A percentile compares a stretch with the other conserved stretches of the same genome.
Conservation (phyloP, 768 basidiomycete species). For the Lentinula edodes region DNA sequence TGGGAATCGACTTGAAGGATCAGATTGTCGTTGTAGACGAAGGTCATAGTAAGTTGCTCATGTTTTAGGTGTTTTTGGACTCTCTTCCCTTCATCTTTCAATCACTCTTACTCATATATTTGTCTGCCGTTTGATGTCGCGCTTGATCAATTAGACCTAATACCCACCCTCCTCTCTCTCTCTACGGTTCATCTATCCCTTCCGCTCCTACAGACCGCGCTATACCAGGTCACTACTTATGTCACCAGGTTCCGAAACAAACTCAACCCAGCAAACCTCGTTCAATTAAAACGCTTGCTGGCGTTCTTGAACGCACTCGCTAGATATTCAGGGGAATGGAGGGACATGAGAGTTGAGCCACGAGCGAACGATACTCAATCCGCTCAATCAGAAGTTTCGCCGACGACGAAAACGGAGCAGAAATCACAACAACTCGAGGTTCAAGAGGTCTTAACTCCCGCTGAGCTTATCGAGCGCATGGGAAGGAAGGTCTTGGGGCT, state of each 20-base stretch:
- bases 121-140: background rate
- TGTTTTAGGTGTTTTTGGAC: background rate
- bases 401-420: background rate
- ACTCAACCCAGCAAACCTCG: conserved; percentile 63
- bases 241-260: conserved; percentile 72
- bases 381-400: background rate
- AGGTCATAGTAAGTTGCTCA: conserved; percentile 75
- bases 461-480: conserved; percentile 56
- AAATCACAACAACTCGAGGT: conserved; percentile 15
- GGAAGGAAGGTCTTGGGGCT: conserved; percentile 68
- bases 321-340: conserved; percentile 55
- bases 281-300: conserved; percentile 78
- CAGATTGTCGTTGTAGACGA: conserved; percentile 93
- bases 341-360: conserved; percentile 17
- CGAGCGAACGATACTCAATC: background rate
- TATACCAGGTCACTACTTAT: conserved; percentile 75
- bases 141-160: conserved; percentile 53
- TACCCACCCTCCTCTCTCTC: conserved; percentile 83
- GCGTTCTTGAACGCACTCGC: conserved; percentile 66
- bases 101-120: background rate
- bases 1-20: conserved; percentile 79
- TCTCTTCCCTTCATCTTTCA: background rate
- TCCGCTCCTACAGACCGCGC: conserved; percentile 50
- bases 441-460: conserved; percentile 63
- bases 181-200: conserved; percentile 67